Conservation (phyloP, 2,329 filamentous ascomycete genomes). For the Arthrobotrys entomopaga region DNA sequence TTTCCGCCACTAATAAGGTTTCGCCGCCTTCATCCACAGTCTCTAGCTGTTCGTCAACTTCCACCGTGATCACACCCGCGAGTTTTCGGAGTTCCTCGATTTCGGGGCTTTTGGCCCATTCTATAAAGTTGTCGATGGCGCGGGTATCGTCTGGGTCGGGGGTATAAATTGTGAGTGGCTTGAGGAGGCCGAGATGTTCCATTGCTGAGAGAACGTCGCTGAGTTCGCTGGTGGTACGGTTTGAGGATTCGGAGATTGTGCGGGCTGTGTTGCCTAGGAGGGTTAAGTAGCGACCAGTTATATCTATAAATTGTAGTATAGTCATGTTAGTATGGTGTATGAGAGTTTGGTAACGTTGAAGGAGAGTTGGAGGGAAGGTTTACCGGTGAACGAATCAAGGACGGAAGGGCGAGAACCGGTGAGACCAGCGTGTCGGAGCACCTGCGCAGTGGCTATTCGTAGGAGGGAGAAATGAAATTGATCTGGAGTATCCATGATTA, state of each 20-base stretch:
- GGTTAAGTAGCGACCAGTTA: slow-evolving; percentile 58
- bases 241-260: slow-evolving; percentile 57
- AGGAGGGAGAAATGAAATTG: slow-evolving; percentile 58
- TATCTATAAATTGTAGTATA: slow-evolving; percentile 50
- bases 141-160: slow-evolving; percentile 49
- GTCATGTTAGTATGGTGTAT: slow-evolving; percentile 13
- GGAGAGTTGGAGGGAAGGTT: background rate
- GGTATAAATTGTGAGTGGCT: slow-evolving; percentile 57
- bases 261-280: slow-evolving; percentile 58
- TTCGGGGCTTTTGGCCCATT: slow-evolving; percentile 52
- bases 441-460: slow-evolving; percentile 58
- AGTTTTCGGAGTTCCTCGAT: slow-evolving; percentile 47
- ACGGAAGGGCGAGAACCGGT: slow-evolving; percentile 58
- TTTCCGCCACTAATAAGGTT: background rate
- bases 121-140: slow-evolving; percentile 48
- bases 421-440: slow-evolving; percentile 58
- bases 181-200: slow-evolving; percentile 58
- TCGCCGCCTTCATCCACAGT: too few relatives aligned
- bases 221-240: slow-evolving; percentile 56
- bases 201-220: slow-evolving; percentile 57
- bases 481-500: slow-evolving; percentile 57
- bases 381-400: slow-evolving; percentile 58
- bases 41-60: slow-evolving; percentile 43
- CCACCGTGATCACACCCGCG: slow-evolving; percentile 42
- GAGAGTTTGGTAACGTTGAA: background rate